phyloP scores from a whole-genome alignment of 305 asterid species.

The Stenogyne calaminthoides region DNA sequence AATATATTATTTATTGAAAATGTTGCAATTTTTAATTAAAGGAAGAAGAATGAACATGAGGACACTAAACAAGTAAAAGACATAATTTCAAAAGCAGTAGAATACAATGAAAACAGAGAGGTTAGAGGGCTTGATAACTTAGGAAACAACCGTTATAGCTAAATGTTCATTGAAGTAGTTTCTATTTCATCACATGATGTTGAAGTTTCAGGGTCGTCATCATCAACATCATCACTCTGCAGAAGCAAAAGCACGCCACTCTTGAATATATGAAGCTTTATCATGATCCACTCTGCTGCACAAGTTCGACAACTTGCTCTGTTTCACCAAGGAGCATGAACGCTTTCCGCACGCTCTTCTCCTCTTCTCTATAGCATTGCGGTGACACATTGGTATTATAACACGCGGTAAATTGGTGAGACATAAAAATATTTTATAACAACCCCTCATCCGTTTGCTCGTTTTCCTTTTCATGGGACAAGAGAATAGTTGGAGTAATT shows the following conservation, averaged over 20 bases:
- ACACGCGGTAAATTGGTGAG: slow-evolving; percentile 10
- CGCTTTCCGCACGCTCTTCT: slow-evolving; percentile 24
- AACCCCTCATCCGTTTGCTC: background rate
- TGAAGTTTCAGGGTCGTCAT: background rate
- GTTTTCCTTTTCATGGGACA: background rate
- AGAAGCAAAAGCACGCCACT: too few relatives aligned
- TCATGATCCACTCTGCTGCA: slow-evolving; percentile 25
- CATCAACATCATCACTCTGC: background rate
- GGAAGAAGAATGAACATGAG: too few relatives aligned
- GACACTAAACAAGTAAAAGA: too few relatives aligned
- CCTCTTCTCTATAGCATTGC: slow-evolving; percentile 28
- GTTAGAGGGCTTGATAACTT: too few relatives aligned
- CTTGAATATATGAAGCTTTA: slow-evolving; percentile 18
- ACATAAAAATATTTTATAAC: slow-evolving; percentile 3
- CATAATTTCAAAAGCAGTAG: too few relatives aligned
- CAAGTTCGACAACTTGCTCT: slow-evolving; percentile 25
- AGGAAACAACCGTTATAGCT: too few relatives aligned
- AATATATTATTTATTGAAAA: too few relatives aligned
- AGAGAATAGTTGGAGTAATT: background rate
- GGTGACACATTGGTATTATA: slow-evolving; percentile 24
- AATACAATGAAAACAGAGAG: too few relatives aligned
- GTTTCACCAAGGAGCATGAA: slow-evolving; percentile 26
- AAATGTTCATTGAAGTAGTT: too few relatives aligned
- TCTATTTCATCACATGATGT: background rate
- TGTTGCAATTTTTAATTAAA: too few relatives aligned